Evolutionary conservation across 2,329 filamentous ascomycete genomes (phyloP).

Genomic region (Magnaporthiopsis poae): DNA sequence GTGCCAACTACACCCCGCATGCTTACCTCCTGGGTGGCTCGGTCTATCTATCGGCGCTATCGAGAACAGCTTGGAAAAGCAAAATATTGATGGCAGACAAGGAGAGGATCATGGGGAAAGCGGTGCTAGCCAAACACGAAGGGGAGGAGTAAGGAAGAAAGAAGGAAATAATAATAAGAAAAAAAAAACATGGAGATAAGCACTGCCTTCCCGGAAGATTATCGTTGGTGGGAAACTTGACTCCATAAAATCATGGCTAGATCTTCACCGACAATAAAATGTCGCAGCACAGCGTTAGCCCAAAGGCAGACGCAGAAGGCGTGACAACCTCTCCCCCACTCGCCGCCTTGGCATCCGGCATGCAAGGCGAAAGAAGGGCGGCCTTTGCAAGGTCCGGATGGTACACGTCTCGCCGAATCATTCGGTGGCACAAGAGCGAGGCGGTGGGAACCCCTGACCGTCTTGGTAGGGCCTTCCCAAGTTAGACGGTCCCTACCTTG

Average conservation of each 20-base stretch:
- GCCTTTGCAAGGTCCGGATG: not conserved
- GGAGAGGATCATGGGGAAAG: not conserved
- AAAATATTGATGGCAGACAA: not conserved
- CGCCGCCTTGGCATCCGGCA: not conserved
- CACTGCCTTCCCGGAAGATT: not conserved
- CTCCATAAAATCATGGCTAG: not conserved
- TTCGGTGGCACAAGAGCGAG: not conserved
- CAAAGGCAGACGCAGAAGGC: not conserved
- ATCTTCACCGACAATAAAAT: not conserved
- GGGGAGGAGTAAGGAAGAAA: slow-evolving; percentile 9
- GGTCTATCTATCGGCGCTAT: not conserved
- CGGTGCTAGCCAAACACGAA: slow-evolving; percentile 11
- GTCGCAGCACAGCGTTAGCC: not conserved
- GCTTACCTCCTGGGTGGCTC: not conserved
- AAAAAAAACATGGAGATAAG: slow-evolving; percentile 2
- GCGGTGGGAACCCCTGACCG: not conserved
- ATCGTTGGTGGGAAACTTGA: not conserved
- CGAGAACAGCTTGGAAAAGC: not conserved
- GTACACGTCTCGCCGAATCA: not conserved
- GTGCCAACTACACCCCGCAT: slow-evolving; percentile 3
- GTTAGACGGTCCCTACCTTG: too few species aligned
- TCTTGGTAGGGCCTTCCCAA: not conserved
- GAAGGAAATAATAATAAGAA: slow-evolving; percentile 4
- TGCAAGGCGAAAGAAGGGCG: not conserved
- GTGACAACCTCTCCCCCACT: not conserved